Percentiles rank a stretch among this genome's conserved stretches.
These are phyloP conservation scores for Tephrocybe sp. DNA, from an alignment of 768 basidiomycete species.

Conservation along the genomic window DNA sequence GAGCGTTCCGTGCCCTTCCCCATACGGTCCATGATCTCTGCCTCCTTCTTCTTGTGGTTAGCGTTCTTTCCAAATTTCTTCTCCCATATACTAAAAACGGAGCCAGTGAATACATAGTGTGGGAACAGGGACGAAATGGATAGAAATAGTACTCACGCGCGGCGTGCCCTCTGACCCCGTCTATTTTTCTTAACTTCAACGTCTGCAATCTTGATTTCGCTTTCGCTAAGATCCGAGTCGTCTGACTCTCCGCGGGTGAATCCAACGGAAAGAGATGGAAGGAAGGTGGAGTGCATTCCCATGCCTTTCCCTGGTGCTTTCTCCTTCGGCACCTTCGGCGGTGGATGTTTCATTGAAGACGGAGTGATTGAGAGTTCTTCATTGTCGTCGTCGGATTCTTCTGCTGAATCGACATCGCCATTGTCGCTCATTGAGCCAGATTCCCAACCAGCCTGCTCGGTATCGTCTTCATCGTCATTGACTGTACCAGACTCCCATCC, in stretches of 20 bases:
- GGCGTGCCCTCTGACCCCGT: slow-evolving; percentile 89
- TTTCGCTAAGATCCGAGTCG: slow-evolving; percentile 74
- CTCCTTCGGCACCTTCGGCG: slow-evolving; percentile 23
- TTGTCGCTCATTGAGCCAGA: slow-evolving; percentile 41
- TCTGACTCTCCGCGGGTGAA: slow-evolving; percentile 79
- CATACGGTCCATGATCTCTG: slow-evolving; percentile 14
- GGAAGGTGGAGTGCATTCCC: slow-evolving; percentile 57
- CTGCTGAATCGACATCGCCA: slow-evolving; percentile 27
- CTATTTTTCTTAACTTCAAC: slow-evolving; percentile 73
- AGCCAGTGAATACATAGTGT: slow-evolving; percentile 2
- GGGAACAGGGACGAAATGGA: neutral
- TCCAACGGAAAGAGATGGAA: slow-evolving; percentile 86
- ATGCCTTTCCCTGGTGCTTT: slow-evolving; percentile 18
- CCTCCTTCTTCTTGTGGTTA: slow-evolving; percentile 82
- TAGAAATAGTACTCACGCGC: slow-evolving; percentile 66
- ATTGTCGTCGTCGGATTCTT: slow-evolving; percentile 26
- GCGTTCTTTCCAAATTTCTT: slow-evolving; percentile 91
- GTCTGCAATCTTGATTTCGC: slow-evolving; percentile 52
- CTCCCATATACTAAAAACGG: slow-evolving; percentile 85
- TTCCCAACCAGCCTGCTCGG: slow-evolving; percentile 45
- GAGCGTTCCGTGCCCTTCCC: slow-evolving; percentile 3
- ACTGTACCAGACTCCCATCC: slow-evolving; percentile 45
- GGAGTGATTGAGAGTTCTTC: slow-evolving; percentile 28
- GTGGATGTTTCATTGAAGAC: slow-evolving; percentile 17
- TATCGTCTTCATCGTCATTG: slow-evolving; percentile 24